phyloP scores from a whole-genome alignment of 176 grass and related monocot species.

The Chrysopogon serrulatus region DNA sequence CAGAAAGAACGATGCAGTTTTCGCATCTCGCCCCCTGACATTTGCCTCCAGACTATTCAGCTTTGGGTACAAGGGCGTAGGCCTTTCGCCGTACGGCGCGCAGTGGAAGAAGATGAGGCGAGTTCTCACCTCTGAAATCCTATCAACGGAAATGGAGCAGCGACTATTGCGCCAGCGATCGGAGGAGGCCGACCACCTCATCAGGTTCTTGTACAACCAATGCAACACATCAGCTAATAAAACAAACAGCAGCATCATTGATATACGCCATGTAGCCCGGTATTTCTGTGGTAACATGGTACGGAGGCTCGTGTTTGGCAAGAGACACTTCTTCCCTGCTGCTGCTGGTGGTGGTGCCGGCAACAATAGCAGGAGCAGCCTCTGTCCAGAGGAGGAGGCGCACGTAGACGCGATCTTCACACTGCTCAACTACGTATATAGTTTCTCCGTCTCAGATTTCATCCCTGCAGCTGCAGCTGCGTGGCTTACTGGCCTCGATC shows the following conservation, averaged over 20 bases:
- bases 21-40: slow-evolving; percentile 1
- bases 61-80: not conserved
- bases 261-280: not conserved
- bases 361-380: not conserved
- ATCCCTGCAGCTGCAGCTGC: slow-evolving; percentile 8
- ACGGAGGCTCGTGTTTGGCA: not conserved
- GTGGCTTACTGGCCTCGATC: not conserved
- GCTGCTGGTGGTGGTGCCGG: too few relatives aligned
- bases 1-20: slow-evolving; percentile 21
- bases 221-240: not conserved
- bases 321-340: not conserved
- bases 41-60: not conserved
- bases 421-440: not conserved
- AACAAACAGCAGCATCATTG: not conserved
- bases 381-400: not conserved
- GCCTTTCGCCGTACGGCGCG: not conserved
- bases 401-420: slow-evolving; percentile 10
- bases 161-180: not conserved
- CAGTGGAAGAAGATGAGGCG: too few relatives aligned
- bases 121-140: too few relatives aligned
- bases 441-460: slow-evolving; percentile 25
- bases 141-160: too few relatives aligned
- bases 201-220: not conserved
- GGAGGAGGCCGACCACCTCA: too few relatives aligned
- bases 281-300: slow-evolving; percentile 37